These are phyloP conservation scores for Aureobasidium sp. DNA, from an alignment of 2,329 filamentous ascomycete species.

Conservation along the genomic window DNA sequence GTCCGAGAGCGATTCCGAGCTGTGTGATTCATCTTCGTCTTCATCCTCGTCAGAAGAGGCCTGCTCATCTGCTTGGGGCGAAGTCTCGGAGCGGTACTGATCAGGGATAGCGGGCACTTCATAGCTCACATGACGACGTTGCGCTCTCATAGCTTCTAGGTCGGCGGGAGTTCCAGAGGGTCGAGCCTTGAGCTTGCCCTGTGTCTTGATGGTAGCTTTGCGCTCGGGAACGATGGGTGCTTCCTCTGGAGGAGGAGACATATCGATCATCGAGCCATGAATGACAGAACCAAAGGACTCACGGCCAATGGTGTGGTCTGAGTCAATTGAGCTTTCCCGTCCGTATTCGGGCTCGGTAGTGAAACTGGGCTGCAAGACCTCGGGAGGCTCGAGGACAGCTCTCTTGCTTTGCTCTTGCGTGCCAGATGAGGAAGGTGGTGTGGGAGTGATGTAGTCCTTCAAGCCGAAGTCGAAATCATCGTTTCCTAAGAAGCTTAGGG, in stretches of 20 bases:
- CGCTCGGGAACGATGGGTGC: constrained; percentile 67
- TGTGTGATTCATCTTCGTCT: neutral
- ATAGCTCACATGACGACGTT: constrained; percentile 74
- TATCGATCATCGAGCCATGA: constrained; percentile 18
- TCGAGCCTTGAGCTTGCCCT: constrained; percentile 79
- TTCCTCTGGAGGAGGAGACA: constrained; percentile 24
- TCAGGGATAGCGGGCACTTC: constrained; percentile 38
- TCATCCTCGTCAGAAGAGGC: neutral
- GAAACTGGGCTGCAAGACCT: neutral
- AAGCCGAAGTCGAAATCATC: constrained; percentile 48
- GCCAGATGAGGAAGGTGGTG: constrained; percentile 1
- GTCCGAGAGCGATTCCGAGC: constrained; percentile 11
- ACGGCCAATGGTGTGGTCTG: constrained; percentile 7
- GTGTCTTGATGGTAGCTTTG: constrained; percentile 77
- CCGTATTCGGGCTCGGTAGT: constrained; percentile 21
- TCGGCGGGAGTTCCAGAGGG: constrained; percentile 83
- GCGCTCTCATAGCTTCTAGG: constrained; percentile 66
- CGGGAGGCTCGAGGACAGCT: constrained; percentile 1
- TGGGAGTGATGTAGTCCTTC: constrained; percentile 42
- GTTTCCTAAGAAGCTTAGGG: constrained; percentile 40
- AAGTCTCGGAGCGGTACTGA: constrained; percentile 21
- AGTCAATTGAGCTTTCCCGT: constrained; percentile 9
- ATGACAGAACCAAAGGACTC: constrained; percentile 11
- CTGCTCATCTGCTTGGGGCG: neutral
- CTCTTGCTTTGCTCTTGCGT: neutral